phyloP scores from a whole-genome alignment of 1,284 basidiomycete genomes.

The Sanghuangporus weigelae region DNA sequence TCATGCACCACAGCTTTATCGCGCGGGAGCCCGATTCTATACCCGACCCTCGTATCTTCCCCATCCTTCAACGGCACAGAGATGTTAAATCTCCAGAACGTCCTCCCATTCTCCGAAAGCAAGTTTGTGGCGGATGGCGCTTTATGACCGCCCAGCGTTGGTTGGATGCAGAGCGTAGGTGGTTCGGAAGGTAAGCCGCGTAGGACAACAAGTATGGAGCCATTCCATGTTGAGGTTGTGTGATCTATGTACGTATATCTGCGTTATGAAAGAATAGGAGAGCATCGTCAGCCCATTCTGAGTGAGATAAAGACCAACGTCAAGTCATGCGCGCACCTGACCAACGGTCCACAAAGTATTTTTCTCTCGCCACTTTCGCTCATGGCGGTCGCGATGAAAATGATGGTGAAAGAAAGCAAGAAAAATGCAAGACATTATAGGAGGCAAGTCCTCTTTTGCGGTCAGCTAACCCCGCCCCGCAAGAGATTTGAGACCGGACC shows the following conservation, averaged over 20 bases:
- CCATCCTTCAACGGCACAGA: conserved; percentile 9
- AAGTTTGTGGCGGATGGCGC: conserved; percentile 6
- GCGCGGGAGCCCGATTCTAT: conserved; percentile 4
- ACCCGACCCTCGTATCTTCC: conserved; percentile 13
- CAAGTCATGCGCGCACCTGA: conserved; percentile 10
- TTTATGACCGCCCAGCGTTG: background rate
- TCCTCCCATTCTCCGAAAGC: conserved; percentile 12
- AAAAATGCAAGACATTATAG: background rate
- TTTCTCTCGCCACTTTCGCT: background rate
- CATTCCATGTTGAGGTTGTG: conserved; percentile 16
- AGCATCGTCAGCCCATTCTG: background rate
- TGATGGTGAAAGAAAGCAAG: background rate
- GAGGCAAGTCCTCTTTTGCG: too few relatives aligned
- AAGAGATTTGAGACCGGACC: background rate
- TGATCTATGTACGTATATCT: conserved; percentile 21
- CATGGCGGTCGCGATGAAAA: background rate
- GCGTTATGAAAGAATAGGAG: background rate
- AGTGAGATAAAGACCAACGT: background rate
- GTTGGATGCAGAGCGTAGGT: background rate
- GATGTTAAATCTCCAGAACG: conserved; percentile 20
- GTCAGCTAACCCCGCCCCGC: background rate
- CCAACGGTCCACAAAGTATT: conserved; percentile 17
- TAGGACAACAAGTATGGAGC: conserved; percentile 19
- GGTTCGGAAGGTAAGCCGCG: background rate
- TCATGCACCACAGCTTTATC: background rate